Percentiles rank a stretch among this genome's conserved stretches.
Conservation (phyloP, 2,329 filamentous ascomycete species). For the Colletotrichum euphorbiae region DNA sequence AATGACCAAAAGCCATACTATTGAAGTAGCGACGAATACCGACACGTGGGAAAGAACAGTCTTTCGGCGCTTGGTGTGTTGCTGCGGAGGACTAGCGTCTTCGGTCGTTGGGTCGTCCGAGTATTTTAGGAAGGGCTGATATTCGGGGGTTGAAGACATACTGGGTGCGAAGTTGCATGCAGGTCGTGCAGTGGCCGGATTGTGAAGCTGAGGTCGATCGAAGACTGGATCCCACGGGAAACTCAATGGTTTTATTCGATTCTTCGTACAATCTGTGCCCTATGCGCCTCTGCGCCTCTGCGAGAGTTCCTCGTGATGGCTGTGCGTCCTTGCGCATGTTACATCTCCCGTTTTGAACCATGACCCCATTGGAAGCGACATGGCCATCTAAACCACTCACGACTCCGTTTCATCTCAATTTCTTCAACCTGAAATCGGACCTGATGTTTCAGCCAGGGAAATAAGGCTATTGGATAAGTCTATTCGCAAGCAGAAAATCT, state of each 20-base stretch:
- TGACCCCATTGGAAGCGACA: background rate
- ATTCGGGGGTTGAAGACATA: constrained; percentile 37
- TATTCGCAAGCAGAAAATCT: background rate
- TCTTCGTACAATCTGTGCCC: background rate
- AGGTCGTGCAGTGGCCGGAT: constrained; percentile 14
- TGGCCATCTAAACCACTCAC: background rate
- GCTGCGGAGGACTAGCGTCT: constrained; percentile 22
- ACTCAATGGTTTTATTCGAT: constrained; percentile 24
- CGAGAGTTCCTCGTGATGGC: background rate
- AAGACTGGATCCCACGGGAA: background rate
- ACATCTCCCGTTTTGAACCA: constrained; percentile 28
- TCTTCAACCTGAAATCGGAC: background rate
- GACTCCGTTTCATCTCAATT: constrained; percentile 23
- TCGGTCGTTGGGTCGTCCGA: constrained; percentile 40
- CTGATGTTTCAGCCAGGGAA: constrained; percentile 15
- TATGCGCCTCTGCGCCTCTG: background rate
- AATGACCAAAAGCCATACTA: constrained; percentile 42
- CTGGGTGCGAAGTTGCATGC: constrained; percentile 31
- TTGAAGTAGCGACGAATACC: constrained; percentile 42
- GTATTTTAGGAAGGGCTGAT: constrained; percentile 41
- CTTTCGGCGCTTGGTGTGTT: constrained; percentile 17
- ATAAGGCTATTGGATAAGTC: background rate
- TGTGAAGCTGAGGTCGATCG: accelerated
- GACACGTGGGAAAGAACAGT: constrained; percentile 37
- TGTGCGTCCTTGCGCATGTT: constrained; percentile 13